A percentile compares a stretch with the other conserved stretches of the same genome.
phyloP scores from a whole-genome alignment of 176 grass and related monocot species.

The Chloris gayana region DNA sequence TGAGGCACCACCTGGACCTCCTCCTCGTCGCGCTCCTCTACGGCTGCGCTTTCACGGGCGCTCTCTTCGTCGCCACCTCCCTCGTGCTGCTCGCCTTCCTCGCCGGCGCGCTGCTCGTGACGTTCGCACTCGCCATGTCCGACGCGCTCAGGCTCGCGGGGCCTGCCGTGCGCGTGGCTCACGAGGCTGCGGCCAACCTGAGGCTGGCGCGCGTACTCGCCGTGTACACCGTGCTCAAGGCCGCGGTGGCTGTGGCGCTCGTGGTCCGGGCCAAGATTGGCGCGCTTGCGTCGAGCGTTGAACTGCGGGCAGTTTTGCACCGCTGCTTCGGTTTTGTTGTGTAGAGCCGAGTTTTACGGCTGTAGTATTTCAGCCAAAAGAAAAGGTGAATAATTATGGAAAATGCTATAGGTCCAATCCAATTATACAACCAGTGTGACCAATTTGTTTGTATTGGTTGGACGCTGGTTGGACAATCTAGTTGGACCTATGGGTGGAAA shows the following conservation, averaged over 20 bases:
- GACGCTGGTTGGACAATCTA: no score
- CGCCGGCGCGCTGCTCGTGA: constrained; percentile 14
- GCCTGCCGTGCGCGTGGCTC: constrained; percentile 16
- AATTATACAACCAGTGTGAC: no score
- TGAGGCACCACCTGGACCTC: constrained; percentile 62
- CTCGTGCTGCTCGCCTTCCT: constrained; percentile 45
- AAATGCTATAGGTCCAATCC: no score
- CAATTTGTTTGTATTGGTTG: no score
- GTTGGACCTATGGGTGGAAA: no score
- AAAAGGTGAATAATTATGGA: no score
- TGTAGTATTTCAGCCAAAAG: background rate
- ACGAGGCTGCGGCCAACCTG: constrained; percentile 26
- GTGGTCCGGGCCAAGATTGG: background rate
- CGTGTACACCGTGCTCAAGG: constrained; percentile 40
- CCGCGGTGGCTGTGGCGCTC: background rate
- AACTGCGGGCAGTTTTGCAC: background rate
- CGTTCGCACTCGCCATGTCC: constrained; percentile 33
- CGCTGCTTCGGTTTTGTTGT: background rate
- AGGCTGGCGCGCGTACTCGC: constrained; percentile 59
- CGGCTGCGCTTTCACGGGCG: constrained; percentile 34
- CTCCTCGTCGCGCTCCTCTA: constrained; percentile 63
- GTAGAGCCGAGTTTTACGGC: background rate
- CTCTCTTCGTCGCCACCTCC: constrained; percentile 35
- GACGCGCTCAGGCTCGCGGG: constrained; percentile 23
- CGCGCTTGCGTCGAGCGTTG: constrained; percentile 14